Evolutionary conservation across 768 basidiomycete genomes (phyloP), one percentile per base, ranked within the genome.

Genomic region (Trametes elegans): DNA sequence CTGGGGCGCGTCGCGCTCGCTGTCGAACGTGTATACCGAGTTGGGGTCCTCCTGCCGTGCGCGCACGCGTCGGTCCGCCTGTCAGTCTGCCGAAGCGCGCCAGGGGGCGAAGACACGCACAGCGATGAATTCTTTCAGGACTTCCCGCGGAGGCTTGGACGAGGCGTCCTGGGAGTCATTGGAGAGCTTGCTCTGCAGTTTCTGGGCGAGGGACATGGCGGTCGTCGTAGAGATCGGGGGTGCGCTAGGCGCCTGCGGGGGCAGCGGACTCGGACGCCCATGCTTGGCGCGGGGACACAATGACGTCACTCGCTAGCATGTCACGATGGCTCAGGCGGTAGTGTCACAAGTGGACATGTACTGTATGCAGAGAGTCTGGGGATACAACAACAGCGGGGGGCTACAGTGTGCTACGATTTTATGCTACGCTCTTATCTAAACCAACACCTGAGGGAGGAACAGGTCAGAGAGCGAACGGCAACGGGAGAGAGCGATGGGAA

Each of bases 21-120:
- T 81, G 72, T 86, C 81, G 64, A 88, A 86, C 3, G 80, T 79
- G 68, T 87, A 87, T 31, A 67, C 64, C 43, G 77, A 71, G 27
- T 76, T 70, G 7, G 80, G 82, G 40, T 77, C 71, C 44, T 73
- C 71, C 82, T 84, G 63, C 16, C 26, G 34, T 21, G 19, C n/a
- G 24, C 9, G 21, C 46, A 19, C 35, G 26, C 16, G 49, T 43
- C 13, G 40, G 44, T 23, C 6, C 18, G 32, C 24, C 21, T 24
- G 45, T 42, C 49, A 40, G 31, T 39, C 21, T 18, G 24, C 39
- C n/a, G 16, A 42, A 36, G 44, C 41, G 24, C 13, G 14, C 38
- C 9, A 39, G 38, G 21, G 21, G 38, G 38, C n/a, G 38, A 16
- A 11, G 11, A 31, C 31, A 59, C 67, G 51, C 27, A 70, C 69